A percentile compares a stretch with the other conserved stretches of the same genome.
Evolutionary conservation across 2,329 filamentous ascomycete species (phyloP).

Genomic region (Acarospora socialis): DNA sequence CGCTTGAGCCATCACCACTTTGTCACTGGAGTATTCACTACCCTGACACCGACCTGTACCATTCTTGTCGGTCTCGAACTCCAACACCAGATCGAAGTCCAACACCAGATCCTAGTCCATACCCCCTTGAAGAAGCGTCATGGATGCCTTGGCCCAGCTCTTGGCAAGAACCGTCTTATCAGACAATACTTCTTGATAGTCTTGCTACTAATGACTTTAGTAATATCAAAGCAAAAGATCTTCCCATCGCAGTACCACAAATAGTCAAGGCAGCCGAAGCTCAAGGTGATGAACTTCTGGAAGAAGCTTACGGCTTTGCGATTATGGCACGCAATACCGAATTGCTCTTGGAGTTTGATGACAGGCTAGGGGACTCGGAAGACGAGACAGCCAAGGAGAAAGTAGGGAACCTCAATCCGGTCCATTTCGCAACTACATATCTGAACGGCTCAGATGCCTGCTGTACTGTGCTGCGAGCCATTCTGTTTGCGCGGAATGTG

Average conservation of each 20-base stretch:
- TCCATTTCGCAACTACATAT: slow-evolving; percentile 26
- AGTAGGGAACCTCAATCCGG: slow-evolving; percentile 16
- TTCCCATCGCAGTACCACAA: slow-evolving; percentile 16
- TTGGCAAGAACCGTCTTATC: slow-evolving; percentile 7
- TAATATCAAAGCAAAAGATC: slow-evolving; percentile 10
- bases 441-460: slow-evolving; percentile 24
- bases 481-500: not conserved
- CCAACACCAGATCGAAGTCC: slow-evolving; percentile 3
- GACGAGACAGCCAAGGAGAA: slow-evolving; percentile 13
- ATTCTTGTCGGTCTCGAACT: no score
- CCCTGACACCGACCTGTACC: not conserved
- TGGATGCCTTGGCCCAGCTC: slow-evolving; percentile 7
- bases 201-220: slow-evolving; percentile 19
- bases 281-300: slow-evolving; percentile 14
- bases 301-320: slow-evolving; percentile 18
- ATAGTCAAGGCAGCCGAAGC: slow-evolving; percentile 14
- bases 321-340: slow-evolving; percentile 18
- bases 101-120: no score
- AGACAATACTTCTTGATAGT: slow-evolving; percentile 9
- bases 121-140: slow-evolving; percentile 3
- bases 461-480: slow-evolving; percentile 16
- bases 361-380: slow-evolving; percentile 5
- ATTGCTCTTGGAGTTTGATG: slow-evolving; percentile 5
- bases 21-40: slow-evolving; percentile 14
- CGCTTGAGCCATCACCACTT: slow-evolving; percentile 7